phyloP scores from a whole-genome alignment of 306 rosid species.

The Quercus engelmannii region DNA sequence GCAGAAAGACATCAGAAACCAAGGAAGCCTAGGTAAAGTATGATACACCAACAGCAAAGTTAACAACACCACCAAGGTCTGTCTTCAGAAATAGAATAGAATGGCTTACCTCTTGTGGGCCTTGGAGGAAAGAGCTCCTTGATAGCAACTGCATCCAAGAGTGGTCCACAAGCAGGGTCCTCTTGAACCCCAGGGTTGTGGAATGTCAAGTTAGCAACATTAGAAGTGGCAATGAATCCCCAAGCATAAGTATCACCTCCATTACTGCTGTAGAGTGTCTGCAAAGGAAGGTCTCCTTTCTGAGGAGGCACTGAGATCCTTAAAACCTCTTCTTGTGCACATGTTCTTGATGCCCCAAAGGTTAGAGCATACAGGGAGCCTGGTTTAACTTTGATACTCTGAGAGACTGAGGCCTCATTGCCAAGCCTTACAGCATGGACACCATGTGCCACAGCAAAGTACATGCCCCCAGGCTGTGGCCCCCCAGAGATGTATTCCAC shows the following conservation, averaged over 20 bases:
- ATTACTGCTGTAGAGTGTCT: conserved; percentile 70
- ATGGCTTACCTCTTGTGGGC: conserved; percentile 67
- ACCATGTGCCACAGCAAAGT: conserved; percentile 78
- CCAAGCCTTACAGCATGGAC: conserved; percentile 93
- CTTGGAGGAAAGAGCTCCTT: conserved; percentile 65
- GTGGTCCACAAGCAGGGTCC: conserved; percentile 90
- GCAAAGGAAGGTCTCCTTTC: conserved; percentile 82
- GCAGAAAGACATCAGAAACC: not conserved
- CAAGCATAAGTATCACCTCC: conserved; percentile 87
- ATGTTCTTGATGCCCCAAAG: conserved; percentile 91
- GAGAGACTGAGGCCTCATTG: conserved; percentile 85
- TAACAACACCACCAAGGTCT: not conserved
- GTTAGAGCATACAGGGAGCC: conserved; percentile 74
- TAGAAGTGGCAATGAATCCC: conserved; percentile 56
- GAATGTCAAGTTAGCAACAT: conserved; percentile 55
- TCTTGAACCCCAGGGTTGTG: conserved; percentile 95
- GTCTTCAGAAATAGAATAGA: not conserved
- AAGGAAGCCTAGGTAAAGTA: no score
- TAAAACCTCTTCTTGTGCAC: conserved; percentile 92
- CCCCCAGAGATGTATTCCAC: conserved; percentile 90
- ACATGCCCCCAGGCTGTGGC: conserved; percentile 95
- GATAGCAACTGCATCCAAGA: conserved; percentile 87
- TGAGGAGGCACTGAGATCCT: conserved; percentile 70
- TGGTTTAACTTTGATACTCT: conserved; percentile 58
- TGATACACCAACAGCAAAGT: not conserved